phyloP scores from a whole-genome alignment of 208 protist species.

The Trypanosoma avium region DNA sequence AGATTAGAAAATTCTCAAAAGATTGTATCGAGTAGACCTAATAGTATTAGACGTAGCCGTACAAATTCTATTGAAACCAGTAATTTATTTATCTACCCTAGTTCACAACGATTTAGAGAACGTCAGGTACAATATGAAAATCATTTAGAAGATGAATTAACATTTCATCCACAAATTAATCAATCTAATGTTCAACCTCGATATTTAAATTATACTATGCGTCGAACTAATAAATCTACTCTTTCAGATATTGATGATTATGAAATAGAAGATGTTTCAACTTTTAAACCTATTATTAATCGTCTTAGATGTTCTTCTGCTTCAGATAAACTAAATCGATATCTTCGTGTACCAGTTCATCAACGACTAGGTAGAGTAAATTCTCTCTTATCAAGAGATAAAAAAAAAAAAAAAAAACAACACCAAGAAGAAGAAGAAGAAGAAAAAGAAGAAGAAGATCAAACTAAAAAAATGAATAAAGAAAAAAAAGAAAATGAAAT shows the following conservation, averaged over 20 bases:
- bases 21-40: neutral
- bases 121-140: neutral
- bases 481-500: neutral
- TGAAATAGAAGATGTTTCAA: neutral
- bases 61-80: neutral
- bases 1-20: conserved; percentile 3
- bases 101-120: neutral
- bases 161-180: conserved; percentile 19
- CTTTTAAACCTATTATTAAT: conserved; percentile 8
- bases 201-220: neutral
- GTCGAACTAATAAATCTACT: neutral
- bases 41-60: neutral
- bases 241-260: neutral
- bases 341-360: conserved; percentile 4
- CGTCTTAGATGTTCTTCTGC: neutral
- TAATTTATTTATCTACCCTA: neutral
- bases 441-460: neutral
- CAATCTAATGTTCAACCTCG: conserved; percentile 3
- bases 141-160: conserved; percentile 3
- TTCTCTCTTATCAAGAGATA: neutral
- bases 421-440: neutral
- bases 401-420: neutral
- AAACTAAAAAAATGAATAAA: neutral
- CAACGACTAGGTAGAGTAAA: neutral
- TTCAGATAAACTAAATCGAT: conserved; percentile 4